Evolutionary conservation across 2,329 filamentous ascomycete species (phyloP).

Genomic region (Xylariales sp.): DNA sequence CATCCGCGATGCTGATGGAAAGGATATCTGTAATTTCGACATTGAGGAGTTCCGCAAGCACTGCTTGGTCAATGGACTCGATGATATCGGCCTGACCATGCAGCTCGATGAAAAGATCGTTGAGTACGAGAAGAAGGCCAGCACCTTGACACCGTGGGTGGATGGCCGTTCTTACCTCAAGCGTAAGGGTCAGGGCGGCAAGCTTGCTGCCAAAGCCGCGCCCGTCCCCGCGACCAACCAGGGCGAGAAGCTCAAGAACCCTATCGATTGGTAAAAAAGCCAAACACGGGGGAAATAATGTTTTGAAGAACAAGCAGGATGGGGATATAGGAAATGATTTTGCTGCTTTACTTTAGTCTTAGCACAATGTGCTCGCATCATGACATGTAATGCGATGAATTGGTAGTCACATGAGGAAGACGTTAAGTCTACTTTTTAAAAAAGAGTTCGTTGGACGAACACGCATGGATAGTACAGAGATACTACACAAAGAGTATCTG

Average conservation of each 20-base stretch:
- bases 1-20: slow-evolving; percentile 72
- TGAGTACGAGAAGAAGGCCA: slow-evolving; percentile 74
- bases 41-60: slow-evolving; percentile 94
- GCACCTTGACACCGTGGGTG: slow-evolving; percentile 80
- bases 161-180: slow-evolving; percentile 80
- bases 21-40: slow-evolving; percentile 73
- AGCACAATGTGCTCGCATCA: no score
- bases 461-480: no score
- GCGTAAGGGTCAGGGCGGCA: slow-evolving; percentile 49
- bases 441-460: no score
- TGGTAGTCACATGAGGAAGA: no score
- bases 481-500: no score
- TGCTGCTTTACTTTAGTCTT: no score
- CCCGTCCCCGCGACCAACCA: slow-evolving; percentile 86
- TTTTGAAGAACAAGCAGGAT: no score
- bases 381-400: no score
- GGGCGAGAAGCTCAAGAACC: slow-evolving; percentile 78
- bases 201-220: slow-evolving; percentile 53
- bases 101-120: slow-evolving; percentile 86
- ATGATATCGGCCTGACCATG: slow-evolving; percentile 94
- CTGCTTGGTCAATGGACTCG: slow-evolving; percentile 87
- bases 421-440: no score
- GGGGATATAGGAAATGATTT: no score
- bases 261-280: slow-evolving; percentile 83
- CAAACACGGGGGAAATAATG: no score